Evolutionary conservation across 805 yeast species (phyloP), one percentile per base, ranked within the genome.

Genomic region (Yarrowia sp.): DNA sequence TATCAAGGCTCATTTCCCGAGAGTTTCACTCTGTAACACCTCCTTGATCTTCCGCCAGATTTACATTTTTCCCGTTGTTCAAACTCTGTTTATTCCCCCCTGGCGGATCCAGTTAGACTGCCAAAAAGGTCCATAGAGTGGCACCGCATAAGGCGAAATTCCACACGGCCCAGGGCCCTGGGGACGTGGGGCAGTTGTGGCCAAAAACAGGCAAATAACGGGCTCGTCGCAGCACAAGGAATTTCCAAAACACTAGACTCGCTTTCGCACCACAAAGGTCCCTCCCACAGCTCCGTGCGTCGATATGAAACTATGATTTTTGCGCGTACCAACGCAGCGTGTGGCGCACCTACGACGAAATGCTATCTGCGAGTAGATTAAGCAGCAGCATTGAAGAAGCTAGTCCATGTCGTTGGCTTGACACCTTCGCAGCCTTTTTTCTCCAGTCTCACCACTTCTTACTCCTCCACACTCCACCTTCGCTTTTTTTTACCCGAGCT

Each of bases 291-390:
- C n/a, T 2, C 22, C 4, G 38, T 57, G 63, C 48, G 39, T 43
- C 32, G 57, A 42, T 28, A 57, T 57, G 55, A 57, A 57, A 32
- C 32, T 57, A 43, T 57, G 55, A 57, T 57, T 42, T 57, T 57
- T 35, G 43, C 58, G 43, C 58, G 58, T 51, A 36, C 33, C 35
- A 14, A 17, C 42, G 33, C 58, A 38, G 58, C 58, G 58, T 51
- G 58, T 51, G 58, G 58, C 58, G 58, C 43, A 38, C 32, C 43
- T n/a, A 35, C 43, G 11, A 22, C 3, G 33, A 33, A 51, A 51
- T 51, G 58, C 58, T 51, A 51, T 51, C 58, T 51, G 22, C 10
- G 43, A 22, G 58, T 51, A 51, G 43, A 57, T 41, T 57, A 43
- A 57, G 48, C 55, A 57, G 63, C 48, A 42, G 55, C 63, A 15